Base-by-base conservation (phyloP, 1,139 yeast species). In the Magnusiomyces magnusii region DNA sequence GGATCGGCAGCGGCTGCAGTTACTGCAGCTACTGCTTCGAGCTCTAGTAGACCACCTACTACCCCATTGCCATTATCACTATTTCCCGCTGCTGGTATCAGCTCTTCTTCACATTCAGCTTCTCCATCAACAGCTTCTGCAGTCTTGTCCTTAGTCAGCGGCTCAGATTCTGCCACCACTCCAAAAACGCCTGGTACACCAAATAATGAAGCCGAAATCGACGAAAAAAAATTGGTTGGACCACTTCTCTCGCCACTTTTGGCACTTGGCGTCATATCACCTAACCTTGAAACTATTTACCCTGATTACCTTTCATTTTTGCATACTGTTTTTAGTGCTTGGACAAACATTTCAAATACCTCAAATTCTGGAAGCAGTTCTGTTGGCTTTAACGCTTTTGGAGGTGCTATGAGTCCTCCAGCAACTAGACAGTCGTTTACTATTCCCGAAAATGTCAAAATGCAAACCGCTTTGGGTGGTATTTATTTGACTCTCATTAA, bases 231-330 rank as follows among this genome's bases (percentile, higher is more conserved):
- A 15, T 28, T 49, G 31, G 36, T 49, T 5, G 51, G 51, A 7
- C 49, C 49, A 44, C 49, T 44, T 5, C 27, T 44, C 5, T 5
- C 49, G 7, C 49, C 49, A 3, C 49, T 44, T 44, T 44, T 44
- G 49, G 27, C 49, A 5, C 49, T 51, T 17, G 24, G 24, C 23
- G 21, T 51, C 24, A 39, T 51, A 10, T 24, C 54, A 3, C 54
- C 44, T 2, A 51, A 34, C n/a, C 47, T 51, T 24, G 54, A 51
- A 17, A 36, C 47, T 17, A 10, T 51, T 19, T 51, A 51, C 21
- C 54, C 54, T 2, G 54, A 51, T 24, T 51, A 51, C 23, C 54
- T 51, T 24, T 34, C 47, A 2, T 51, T 51, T 19, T 24, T 51
- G 19, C 42, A 39, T 39, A 27, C 31, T 21, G 47, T 27, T 24